Percentiles rank a stretch among this genome's conserved stretches.
These are phyloP conservation scores for Fraxinus ornus DNA, from an alignment of 305 asterid species.

Conservation along the genomic window DNA sequence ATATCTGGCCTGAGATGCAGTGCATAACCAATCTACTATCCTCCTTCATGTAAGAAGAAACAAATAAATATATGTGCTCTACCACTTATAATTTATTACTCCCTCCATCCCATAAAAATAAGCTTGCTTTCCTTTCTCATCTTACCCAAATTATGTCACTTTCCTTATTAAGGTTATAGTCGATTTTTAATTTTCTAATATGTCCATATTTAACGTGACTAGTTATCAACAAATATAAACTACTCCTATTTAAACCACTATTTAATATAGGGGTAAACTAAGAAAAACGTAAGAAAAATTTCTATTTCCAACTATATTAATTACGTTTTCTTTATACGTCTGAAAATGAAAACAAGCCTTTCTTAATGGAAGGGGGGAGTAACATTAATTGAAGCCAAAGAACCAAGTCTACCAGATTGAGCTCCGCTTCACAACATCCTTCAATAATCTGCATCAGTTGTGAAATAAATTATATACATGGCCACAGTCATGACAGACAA, in stretches of 20 bases:
- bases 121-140: background rate
- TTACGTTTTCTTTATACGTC: background rate
- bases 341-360: background rate
- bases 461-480: constrained; percentile 15
- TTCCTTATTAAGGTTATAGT: background rate
- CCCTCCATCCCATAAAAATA: background rate
- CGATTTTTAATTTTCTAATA: background rate
- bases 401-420: constrained; percentile 51
- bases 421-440: constrained; percentile 72
- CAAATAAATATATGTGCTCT: constrained; percentile 1
- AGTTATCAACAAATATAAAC: background rate
- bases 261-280: background rate
- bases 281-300: background rate
- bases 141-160: background rate
- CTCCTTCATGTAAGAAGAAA: constrained; percentile 55
- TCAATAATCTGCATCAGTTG: constrained; percentile 61
- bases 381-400: constrained; percentile 2
- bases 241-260: background rate
- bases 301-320: background rate
- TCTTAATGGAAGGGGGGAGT: background rate
- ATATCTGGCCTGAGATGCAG: constrained; percentile 89
- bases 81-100: constrained; percentile 6
- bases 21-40: constrained; percentile 59
- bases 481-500: constrained; percentile 14
- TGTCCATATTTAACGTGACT: background rate